A percentile compares a stretch with the other conserved stretches of the same genome.
Conservation (phyloP, 1,284 basidiomycete genomes). For the Marasmius fiardii region DNA sequence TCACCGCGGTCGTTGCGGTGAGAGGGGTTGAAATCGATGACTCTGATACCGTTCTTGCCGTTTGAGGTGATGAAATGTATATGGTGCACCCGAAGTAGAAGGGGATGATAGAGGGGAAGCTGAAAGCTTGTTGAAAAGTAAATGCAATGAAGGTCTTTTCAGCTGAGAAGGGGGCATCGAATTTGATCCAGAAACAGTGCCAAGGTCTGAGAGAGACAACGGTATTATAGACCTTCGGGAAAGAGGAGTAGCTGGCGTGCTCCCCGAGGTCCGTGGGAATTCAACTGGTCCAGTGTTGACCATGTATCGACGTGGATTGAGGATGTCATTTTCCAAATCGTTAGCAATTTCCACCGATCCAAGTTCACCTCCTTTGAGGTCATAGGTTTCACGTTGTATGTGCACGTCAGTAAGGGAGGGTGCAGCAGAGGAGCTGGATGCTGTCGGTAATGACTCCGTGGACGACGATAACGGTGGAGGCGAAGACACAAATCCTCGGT, state of each 20-base stretch:
- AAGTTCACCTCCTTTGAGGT: constrained; percentile 11
- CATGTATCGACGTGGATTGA: constrained; percentile 9
- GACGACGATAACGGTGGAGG: constrained; percentile 41
- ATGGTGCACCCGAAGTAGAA: constrained; percentile 13
- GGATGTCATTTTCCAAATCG: constrained; percentile 11
- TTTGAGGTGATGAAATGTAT: constrained; percentile 19
- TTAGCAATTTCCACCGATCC: constrained; percentile 12
- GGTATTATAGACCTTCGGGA: constrained; percentile 36
- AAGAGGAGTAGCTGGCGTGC: constrained; percentile 21
- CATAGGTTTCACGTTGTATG: constrained; percentile 20
- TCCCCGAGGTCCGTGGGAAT: constrained; percentile 28
- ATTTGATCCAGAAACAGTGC: constrained; percentile 15
- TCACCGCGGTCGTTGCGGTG: constrained; percentile 35
- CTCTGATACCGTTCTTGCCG: constrained; percentile 34
- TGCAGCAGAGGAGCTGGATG: constrained; percentile 34
- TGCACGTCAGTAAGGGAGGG: constrained; percentile 36
- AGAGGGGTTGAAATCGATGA: constrained; percentile 43
- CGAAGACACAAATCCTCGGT: constrained; percentile 7
- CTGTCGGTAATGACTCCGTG: constrained; percentile 41
- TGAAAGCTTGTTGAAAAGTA: constrained; percentile 50
- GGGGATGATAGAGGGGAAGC: constrained; percentile 29
- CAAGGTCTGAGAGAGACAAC: constrained; percentile 38
- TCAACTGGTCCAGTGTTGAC: constrained; percentile 25
- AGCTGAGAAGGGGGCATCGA: constrained; percentile 28
- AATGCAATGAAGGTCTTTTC: constrained; percentile 53